phyloP scores from a whole-genome alignment of 1,139 yeast genomes.

The Suhomyces coccinellae region DNA sequence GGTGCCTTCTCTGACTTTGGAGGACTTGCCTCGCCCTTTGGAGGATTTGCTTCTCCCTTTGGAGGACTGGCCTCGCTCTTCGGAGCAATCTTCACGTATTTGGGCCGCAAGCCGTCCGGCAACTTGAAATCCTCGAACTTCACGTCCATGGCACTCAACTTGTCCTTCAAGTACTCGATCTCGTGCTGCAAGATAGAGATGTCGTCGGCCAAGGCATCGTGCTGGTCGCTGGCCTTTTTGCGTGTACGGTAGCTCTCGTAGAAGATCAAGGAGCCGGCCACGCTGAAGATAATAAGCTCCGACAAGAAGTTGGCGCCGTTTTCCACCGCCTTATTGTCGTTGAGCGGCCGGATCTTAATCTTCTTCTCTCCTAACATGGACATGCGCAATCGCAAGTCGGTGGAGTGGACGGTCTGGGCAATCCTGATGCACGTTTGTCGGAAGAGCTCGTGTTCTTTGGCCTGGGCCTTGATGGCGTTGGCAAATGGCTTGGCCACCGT shows the following conservation, averaged over 20 bases:
- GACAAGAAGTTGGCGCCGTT: conserved; percentile 79
- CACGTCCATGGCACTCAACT: conserved; percentile 41
- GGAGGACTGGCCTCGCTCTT: background rate
- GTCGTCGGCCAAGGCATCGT: conserved; percentile 69
- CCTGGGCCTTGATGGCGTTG: conserved; percentile 67
- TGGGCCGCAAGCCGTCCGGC: conserved; percentile 49
- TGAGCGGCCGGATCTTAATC: conserved; percentile 69
- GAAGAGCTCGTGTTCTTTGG: conserved; percentile 71
- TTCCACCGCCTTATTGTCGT: conserved; percentile 82
- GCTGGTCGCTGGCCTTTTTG: conserved; percentile 60
- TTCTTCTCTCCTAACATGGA: conserved; percentile 61
- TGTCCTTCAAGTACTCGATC: conserved; percentile 58
- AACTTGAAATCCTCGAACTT: conserved; percentile 48
- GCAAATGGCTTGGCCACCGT: conserved; percentile 86
- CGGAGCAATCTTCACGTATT: conserved; percentile 32
- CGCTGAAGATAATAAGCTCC: conserved; percentile 72
- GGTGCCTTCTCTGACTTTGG: too few species aligned
- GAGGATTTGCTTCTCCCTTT: too few species aligned
- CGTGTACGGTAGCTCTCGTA: conserved; percentile 73
- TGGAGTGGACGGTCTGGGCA: conserved; percentile 72
- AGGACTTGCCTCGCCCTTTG: too few species aligned
- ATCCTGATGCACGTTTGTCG: conserved; percentile 61
- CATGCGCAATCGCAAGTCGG: conserved; percentile 66
- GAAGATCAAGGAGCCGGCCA: conserved; percentile 77
- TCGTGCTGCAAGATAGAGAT: conserved; percentile 68